Base-by-base conservation (phyloP, 768 basidiomycete species). In the Podaxis sp. region DNA sequence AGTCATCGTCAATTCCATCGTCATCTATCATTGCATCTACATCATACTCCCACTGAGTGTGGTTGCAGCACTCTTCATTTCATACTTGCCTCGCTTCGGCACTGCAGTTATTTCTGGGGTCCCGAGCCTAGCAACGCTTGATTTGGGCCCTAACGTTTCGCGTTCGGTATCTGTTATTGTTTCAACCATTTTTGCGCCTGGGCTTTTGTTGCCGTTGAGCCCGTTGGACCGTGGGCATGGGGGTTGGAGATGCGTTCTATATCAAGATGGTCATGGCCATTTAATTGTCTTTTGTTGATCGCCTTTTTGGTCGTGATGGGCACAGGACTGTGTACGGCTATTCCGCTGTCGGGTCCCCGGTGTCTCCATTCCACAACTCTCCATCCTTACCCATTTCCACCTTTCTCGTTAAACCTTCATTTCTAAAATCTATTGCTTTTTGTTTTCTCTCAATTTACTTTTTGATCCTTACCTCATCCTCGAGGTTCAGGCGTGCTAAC, bases 401-500 rank as follows among this genome's bases (percentile, higher is more conserved):
- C 24, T 46, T 22, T 43, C 51, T 37, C 47, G 36, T 47, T 62
- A n/a, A 17, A 9, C 8, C 33, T 33, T 19, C 9, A 19, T 4
- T 15, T 43, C n/a, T 8, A 15, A 19, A 15, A 5, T n/a, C 15
- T 43, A 2, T 43, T n/a, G 11, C 8, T 24, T 51, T 8, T 8
- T 46, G 27, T 29, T 63, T 60, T 36, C 38, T 57, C 33, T 9
- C 2, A 33, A 13, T 64, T 59, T 37, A 47, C 24, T 40, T 53
- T 22, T 63, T 41, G 24, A 43, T 40, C 9, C 58, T 33, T 62
- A 17, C 17, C 46, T 38, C 36, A 27, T 47, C 58, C 38, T 40
- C 56, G 51, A 22, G 13, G 4, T 27, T 55, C 7, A 22, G 33
- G 33, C 37, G 19, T 36, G 51, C 61, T 67, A 33, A 68, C 61